Evolutionary conservation across 1,139 yeast species (phyloP).

Genomic region (Blastobotrys malaysiensis): DNA sequence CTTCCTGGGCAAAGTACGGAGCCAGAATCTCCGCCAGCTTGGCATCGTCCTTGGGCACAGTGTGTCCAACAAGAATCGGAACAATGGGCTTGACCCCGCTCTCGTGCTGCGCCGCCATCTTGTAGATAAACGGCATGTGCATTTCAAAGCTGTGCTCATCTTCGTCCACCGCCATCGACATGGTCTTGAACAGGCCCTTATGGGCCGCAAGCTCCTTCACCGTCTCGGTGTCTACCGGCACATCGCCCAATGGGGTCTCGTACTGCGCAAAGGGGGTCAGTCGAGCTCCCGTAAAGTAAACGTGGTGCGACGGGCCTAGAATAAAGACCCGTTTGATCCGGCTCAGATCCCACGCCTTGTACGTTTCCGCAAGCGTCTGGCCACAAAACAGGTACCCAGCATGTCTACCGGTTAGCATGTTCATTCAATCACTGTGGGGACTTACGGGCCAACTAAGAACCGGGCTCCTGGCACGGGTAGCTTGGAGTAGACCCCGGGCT

Average conservation of each 20-base stretch:
- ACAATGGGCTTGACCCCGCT: slow-evolving; percentile 45
- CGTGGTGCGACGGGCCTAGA: slow-evolving; percentile 91
- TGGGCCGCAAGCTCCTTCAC: slow-evolving; percentile 31
- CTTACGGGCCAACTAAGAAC: slow-evolving; percentile 47
- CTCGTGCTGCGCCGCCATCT: slow-evolving; percentile 33
- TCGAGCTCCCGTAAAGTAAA: slow-evolving; percentile 62
- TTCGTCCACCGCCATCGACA: slow-evolving; percentile 61
- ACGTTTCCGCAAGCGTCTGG: slow-evolving; percentile 68
- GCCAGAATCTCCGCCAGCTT: slow-evolving; percentile 46
- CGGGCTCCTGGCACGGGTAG: slow-evolving; percentile 52
- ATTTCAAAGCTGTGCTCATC: slow-evolving; percentile 93
- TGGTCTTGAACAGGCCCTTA: slow-evolving; percentile 44
- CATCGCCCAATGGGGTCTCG: slow-evolving; percentile 76
- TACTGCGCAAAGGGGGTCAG: slow-evolving; percentile 51
- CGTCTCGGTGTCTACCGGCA: slow-evolving; percentile 55
- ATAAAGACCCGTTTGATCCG: slow-evolving; percentile 59
- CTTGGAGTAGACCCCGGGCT: slow-evolving; percentile 26
- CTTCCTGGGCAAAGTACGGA: slow-evolving; percentile 51
- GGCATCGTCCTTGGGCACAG: slow-evolving; percentile 43
- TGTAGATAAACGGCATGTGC: slow-evolving; percentile 77
- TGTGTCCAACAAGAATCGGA: slow-evolving; percentile 76
- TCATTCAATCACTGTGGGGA: background rate
- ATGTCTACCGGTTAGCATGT: slow-evolving; percentile 40
- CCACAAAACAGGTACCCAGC: slow-evolving; percentile 93
- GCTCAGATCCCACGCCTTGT: slow-evolving; percentile 58